A percentile compares a stretch with the other conserved stretches of the same genome.
These are phyloP conservation scores for Volvox carteri DNA, from an alignment of 163 green algal genomes.

Conservation along the genomic window DNA sequence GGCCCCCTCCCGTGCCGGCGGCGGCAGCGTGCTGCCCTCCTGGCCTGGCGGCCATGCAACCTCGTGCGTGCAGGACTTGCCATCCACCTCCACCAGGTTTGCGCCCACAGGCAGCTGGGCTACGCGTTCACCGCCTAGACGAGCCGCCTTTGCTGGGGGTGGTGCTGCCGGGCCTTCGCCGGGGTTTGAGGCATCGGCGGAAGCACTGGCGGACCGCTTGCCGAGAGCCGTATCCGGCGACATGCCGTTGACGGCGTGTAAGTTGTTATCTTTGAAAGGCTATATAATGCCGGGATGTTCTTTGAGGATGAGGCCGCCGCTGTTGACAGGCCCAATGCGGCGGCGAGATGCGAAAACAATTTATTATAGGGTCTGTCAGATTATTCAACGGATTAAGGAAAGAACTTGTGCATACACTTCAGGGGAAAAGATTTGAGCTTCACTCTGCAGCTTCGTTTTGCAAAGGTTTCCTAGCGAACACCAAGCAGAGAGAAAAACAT, in stretches of 20 bases:
- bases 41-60: constrained; percentile 81
- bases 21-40: constrained; percentile 61
- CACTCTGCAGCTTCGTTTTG: too few species aligned
- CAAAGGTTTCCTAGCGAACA: too few species aligned
- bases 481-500: too few species aligned
- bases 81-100: constrained; percentile 60
- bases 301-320: too few species aligned
- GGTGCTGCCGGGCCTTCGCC: neutral
- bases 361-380: too few species aligned
- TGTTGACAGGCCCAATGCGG: too few species aligned
- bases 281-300: too few species aligned
- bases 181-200: neutral
- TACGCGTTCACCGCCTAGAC: constrained; percentile 26
- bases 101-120: constrained; percentile 46
- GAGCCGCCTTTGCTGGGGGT: constrained; percentile 7
- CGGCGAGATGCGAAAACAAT: too few species aligned
- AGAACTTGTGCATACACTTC: too few species aligned
- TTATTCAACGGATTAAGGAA: too few species aligned
- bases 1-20: constrained; percentile 54
- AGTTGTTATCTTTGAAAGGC: too few species aligned
- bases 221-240: neutral
- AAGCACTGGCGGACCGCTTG: constrained; percentile 33
- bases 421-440: too few species aligned
- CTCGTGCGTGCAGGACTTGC: constrained; percentile 90
- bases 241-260: constrained; percentile 28